Evolutionary conservation across 2,329 filamentous ascomycete genomes (phyloP).

Genomic region (Stachybotrys elegans): DNA sequence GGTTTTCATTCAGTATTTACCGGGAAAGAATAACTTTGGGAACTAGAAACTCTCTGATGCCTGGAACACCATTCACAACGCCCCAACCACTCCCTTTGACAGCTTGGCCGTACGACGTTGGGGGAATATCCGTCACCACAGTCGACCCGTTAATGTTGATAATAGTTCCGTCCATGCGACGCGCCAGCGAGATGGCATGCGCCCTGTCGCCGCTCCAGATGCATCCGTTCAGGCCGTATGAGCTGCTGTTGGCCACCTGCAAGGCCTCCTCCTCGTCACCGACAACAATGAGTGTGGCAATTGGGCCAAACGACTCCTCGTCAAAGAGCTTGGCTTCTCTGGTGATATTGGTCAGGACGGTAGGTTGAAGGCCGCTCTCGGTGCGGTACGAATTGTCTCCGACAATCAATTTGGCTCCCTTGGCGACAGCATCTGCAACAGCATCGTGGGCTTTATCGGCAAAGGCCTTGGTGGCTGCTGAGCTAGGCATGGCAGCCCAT

Average conservation of each 20-base stretch:
- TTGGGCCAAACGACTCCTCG: conserved; percentile 9
- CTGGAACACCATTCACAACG: no score
- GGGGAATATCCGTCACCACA: no score
- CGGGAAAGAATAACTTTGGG: no score
- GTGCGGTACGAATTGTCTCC: not conserved
- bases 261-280: conserved; percentile 48
- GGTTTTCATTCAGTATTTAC: no score
- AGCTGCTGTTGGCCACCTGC: conserved; percentile 71
- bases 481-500: conserved; percentile 3
- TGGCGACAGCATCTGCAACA: conserved; percentile 6
- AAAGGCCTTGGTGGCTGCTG: conserved; percentile 4
- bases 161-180: no score
- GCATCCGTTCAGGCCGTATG: conserved; percentile 74
- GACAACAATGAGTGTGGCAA: conserved; percentile 7
- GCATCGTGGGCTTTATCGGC: conserved; percentile 7
- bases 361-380: conserved; percentile 7
- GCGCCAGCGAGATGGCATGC: no score
- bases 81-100: no score
- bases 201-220: no score
- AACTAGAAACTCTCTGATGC: no score
- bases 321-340: conserved; percentile 5
- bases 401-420: conserved; percentile 2
- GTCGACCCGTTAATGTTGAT: no score
- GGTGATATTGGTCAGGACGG: conserved; percentile 4
- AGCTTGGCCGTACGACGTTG: no score